Evolutionary conservation across 805 yeast genomes (phyloP).

Genomic region (Suhomyces emberorum): DNA sequence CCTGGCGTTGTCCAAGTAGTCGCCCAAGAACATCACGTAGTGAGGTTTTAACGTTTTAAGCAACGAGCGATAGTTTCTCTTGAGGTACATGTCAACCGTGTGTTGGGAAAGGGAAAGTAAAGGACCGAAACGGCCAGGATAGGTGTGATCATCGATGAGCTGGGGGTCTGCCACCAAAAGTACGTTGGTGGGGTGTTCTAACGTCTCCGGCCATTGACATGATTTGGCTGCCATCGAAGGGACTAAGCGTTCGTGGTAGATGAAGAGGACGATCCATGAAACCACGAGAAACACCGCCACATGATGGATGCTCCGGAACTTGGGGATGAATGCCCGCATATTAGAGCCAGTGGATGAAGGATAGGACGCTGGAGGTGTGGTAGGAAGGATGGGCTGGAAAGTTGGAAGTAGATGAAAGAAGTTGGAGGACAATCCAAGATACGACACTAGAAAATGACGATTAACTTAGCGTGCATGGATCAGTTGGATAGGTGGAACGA

Average conservation of each 20-base stretch:
- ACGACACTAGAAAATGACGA: no score
- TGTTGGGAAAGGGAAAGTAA: constrained; percentile 36
- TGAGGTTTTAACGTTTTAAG: constrained; percentile 31
- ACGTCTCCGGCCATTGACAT: constrained; percentile 32
- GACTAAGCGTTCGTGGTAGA: constrained; percentile 30
- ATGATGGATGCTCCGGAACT: constrained; percentile 27
- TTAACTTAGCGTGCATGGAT: no score
- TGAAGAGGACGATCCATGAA: constrained; percentile 30
- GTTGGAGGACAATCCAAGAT: no score
- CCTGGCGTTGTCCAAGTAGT: constrained; percentile 42
- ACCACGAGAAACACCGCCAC: constrained; percentile 19
- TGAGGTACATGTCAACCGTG: constrained; percentile 38
- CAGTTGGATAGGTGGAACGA: no score
- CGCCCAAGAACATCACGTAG: constrained; percentile 40
- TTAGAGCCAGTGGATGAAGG: neutral
- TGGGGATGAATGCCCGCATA: constrained; percentile 14
- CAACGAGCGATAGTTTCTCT: constrained; percentile 36
- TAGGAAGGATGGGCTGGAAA: no score
- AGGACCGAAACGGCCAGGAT: constrained; percentile 34
- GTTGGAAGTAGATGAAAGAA: no score
- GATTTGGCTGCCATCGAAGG: constrained; percentile 24
- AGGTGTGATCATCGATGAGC: constrained; percentile 42
- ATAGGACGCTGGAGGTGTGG: neutral
- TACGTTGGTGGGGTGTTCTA: constrained; percentile 21
- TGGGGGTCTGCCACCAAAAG: constrained; percentile 44